Evolutionary conservation across 371 early-diverging fungal species (phyloP).

Genomic region (Batrachochytrium dendrobatidis): DNA sequence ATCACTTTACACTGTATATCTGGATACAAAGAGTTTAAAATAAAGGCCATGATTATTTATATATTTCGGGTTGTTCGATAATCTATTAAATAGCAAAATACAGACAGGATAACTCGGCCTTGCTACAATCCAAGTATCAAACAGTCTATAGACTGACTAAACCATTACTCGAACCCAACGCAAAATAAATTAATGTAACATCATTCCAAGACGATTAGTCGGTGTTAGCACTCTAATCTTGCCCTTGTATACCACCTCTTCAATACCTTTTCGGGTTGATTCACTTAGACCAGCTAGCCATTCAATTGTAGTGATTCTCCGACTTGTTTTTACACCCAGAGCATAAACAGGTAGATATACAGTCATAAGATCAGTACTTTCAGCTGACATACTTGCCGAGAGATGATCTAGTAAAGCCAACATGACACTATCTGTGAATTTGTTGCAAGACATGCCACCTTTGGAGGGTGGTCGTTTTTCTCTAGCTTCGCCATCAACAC

Average conservation of each 20-base stretch:
- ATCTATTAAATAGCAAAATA: too few relatives aligned
- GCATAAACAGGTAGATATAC: not conserved
- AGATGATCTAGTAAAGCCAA: conserved; percentile 4
- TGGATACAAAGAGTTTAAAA: too few relatives aligned
- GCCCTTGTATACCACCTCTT: not conserved
- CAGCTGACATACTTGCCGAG: not conserved
- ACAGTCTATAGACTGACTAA: too few relatives aligned
- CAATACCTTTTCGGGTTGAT: not conserved
- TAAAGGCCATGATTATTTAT: too few relatives aligned
- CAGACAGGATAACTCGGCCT: too few relatives aligned
- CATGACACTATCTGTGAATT: conserved; percentile 8
- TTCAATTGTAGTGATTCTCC: not conserved
- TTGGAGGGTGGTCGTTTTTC: not conserved
- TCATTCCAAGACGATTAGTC: too few relatives aligned
- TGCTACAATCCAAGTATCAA: too few relatives aligned
- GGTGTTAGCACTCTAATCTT: not conserved
- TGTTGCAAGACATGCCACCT: conserved; percentile 11
- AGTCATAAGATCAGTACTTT: too few relatives aligned
- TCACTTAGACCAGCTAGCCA: not conserved
- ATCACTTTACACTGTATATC: too few relatives aligned
- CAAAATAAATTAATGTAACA: too few relatives aligned
- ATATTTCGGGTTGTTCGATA: too few relatives aligned
- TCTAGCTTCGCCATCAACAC: not conserved
- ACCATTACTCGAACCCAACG: too few relatives aligned
- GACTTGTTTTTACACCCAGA: not conserved